A percentile compares a stretch with the other conserved stretches of the same genome.
These are phyloP conservation scores for Neurospora cerealis DNA, from an alignment of 495 filamentous ascomycete genomes.

Conservation along the genomic window DNA sequence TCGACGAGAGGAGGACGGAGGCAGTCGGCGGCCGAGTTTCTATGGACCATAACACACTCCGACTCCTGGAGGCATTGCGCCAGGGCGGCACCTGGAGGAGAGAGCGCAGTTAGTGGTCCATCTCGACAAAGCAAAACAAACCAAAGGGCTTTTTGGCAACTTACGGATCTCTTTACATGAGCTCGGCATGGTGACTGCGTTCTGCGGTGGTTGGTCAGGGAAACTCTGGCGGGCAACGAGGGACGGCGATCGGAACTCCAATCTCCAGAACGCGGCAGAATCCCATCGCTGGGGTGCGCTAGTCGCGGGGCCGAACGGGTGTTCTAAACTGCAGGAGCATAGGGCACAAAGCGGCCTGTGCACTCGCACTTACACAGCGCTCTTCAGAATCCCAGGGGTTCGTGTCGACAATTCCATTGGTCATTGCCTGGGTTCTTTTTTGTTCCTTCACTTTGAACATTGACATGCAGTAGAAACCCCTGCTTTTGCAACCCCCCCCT, in stretches of 20 bases:
- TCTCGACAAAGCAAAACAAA: background rate
- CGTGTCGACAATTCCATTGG: background rate
- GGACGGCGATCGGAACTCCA: background rate
- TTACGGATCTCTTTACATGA: constrained; percentile 95
- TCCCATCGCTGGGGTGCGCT: background rate
- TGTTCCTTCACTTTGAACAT: background rate
- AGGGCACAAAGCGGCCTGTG: background rate
- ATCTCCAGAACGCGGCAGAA: background rate
- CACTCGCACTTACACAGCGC: background rate
- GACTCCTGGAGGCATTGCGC: constrained; percentile 90
- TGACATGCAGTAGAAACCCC: background rate
- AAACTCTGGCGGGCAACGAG: background rate
- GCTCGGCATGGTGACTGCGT: constrained; percentile 62
- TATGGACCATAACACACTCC: constrained; percentile 87
- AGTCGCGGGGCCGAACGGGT: background rate
- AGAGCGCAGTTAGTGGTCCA: background rate
- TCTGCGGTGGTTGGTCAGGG: background rate
- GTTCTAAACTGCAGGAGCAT: background rate
- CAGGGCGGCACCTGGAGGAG: constrained; percentile 65
- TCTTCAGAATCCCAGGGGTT: background rate
- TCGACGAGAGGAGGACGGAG: constrained; percentile 69
- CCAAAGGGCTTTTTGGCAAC: constrained; percentile 18
- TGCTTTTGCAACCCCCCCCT: too few species aligned
- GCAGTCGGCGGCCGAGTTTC: constrained; percentile 79
- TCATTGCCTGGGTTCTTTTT: too few species aligned